Conservation (phyloP, 805 yeast genomes). For the Metschnikowia kunwiensis region DNA sequence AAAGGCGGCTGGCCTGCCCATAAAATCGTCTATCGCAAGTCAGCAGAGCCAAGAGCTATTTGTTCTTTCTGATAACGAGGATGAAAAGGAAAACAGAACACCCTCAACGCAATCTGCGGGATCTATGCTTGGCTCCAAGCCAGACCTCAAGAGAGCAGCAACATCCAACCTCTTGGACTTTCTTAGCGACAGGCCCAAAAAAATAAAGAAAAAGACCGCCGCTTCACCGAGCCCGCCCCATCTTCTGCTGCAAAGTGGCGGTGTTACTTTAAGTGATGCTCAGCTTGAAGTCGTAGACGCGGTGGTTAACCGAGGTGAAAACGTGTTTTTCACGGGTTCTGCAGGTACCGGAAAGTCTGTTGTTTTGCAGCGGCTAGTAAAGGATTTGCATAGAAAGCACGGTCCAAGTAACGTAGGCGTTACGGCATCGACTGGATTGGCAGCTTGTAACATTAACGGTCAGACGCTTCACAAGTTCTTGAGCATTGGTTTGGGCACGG, state of each 20-base stretch:
- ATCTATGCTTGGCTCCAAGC: conserved; percentile 10
- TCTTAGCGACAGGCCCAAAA: conserved; percentile 24
- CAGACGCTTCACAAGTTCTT: conserved; percentile 72
- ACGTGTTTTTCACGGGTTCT: conserved; percentile 90
- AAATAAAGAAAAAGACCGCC: conserved; percentile 14
- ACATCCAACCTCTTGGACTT: conserved; percentile 19
- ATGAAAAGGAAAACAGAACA: conserved; percentile 13
- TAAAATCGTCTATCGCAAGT: background rate
- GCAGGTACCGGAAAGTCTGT: conserved; percentile 99
- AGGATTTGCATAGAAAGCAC: conserved; percentile 45
- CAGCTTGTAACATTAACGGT: conserved; percentile 81
- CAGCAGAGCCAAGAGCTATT: conserved; percentile 5
- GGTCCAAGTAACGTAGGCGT: conserved; percentile 54
- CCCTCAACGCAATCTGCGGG: conserved; percentile 2
- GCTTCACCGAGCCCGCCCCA: conserved; percentile 5
- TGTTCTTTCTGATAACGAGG: conserved; percentile 10
- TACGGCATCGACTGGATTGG: conserved; percentile 83
- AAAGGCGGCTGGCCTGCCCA: conserved; percentile 17
- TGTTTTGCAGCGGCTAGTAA: conserved; percentile 62
- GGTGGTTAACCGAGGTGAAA: conserved; percentile 55
- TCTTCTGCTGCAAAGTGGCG: background rate
- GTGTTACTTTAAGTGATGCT: conserved; percentile 32
- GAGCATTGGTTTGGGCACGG: conserved; percentile 73
- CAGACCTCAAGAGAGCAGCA: conserved; percentile 22
- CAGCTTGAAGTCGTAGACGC: conserved; percentile 48